A percentile compares a stretch with the other conserved stretches of the same genome.
Evolutionary conservation across 2,329 filamentous ascomycete species (phyloP).

Genomic region (Metarhizium humberi): DNA sequence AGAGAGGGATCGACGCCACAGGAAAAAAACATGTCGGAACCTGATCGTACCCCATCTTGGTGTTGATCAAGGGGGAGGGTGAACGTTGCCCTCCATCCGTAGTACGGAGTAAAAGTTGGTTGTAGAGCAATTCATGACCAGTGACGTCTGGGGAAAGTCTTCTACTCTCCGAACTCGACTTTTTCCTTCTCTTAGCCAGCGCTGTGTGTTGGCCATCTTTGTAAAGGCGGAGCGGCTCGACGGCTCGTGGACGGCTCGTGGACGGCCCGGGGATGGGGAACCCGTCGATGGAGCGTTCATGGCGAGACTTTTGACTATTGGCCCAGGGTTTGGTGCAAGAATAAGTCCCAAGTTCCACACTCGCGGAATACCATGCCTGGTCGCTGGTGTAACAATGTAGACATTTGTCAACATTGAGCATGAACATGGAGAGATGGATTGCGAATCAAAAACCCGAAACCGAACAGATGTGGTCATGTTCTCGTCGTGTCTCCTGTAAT

Average conservation of each 20-base stretch:
- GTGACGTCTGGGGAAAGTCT: neutral
- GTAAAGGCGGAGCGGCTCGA: conserved; percentile 1
- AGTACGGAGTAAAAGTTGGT: neutral
- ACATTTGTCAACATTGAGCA: too few species aligned
- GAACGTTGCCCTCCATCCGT: neutral
- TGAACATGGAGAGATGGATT: too few species aligned
- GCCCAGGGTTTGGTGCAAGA: neutral
- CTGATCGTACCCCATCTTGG: too few species aligned
- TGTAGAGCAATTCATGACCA: neutral
- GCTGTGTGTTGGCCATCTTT: neutral
- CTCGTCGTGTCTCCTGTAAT: too few species aligned
- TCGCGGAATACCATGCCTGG: too few species aligned
- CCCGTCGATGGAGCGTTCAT: neutral
- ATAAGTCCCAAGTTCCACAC: neutral
- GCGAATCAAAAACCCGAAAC: too few species aligned
- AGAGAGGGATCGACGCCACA: too few species aligned
- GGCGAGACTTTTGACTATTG: neutral
- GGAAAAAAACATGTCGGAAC: too few species aligned
- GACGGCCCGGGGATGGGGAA: neutral
- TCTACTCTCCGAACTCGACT: neutral
- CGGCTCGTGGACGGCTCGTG: conserved; percentile 2
- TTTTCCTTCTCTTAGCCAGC: neutral
- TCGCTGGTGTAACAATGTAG: too few species aligned
- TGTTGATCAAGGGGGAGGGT: neutral
- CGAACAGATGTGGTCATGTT: too few species aligned